Conservation (phyloP, 1,139 yeast genomes). For the Eremothecium gossypii region DNA sequence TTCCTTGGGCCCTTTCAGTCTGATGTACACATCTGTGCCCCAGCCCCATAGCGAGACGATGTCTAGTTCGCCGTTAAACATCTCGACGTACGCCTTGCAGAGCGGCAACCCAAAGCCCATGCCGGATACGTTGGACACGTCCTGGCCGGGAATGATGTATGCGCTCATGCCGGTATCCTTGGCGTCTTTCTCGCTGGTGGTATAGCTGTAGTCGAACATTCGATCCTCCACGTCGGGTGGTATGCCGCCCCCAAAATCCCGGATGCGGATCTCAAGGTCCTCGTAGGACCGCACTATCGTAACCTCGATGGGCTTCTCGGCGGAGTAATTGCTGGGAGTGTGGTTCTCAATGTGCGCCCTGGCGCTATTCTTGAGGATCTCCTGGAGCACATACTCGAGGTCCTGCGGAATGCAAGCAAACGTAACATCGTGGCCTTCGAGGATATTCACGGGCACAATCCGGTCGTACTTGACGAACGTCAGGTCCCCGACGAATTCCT, state of each 20-base stretch:
- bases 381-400: constrained; percentile 77
- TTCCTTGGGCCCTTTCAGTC: constrained; percentile 31
- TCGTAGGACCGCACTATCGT: constrained; percentile 45
- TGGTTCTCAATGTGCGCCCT: constrained; percentile 74
- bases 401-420: constrained; percentile 83
- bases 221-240: constrained; percentile 52
- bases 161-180: constrained; percentile 28
- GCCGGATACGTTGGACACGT: constrained; percentile 76
- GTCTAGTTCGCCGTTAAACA: constrained; percentile 67
- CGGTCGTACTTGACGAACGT: constrained; percentile 76
- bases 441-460: constrained; percentile 51
- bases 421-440: constrained; percentile 39
- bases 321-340: constrained; percentile 21
- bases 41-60: constrained; percentile 76
- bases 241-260: constrained; percentile 89
- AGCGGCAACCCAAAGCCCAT: constrained; percentile 94
- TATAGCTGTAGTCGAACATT: constrained; percentile 77
- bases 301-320: constrained; percentile 53
- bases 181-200: constrained; percentile 43
- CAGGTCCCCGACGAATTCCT: constrained; percentile 72
- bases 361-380: constrained; percentile 76
- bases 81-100: constrained; percentile 62
- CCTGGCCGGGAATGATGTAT: constrained; percentile 66
- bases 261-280: constrained; percentile 55
- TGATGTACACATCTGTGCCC: constrained; percentile 72